Evolutionary conservation across 108 stramenopile species (phyloP).

Genomic region (Stephanodiscus triporus): DNA sequence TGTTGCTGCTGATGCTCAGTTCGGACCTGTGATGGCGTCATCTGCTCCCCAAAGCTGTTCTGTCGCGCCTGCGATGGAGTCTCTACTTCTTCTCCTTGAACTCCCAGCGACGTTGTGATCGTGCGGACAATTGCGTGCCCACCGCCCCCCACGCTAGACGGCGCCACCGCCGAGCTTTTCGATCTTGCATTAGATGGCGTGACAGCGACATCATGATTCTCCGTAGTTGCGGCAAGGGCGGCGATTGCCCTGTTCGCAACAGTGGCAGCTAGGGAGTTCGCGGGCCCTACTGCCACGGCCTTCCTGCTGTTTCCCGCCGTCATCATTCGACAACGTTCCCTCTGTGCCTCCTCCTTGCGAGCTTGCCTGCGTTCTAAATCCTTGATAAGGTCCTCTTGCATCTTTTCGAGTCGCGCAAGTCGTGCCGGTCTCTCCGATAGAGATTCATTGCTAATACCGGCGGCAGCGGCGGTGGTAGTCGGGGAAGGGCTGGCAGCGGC

Average conservation of each 20-base stretch:
- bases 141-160: not conserved
- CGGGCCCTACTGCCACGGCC: not conserved
- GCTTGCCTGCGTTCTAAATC: constrained; percentile 37
- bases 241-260: not conserved
- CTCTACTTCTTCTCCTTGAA: not conserved
- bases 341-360: constrained; percentile 42
- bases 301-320: not conserved
- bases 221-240: not conserved
- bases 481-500: not conserved
- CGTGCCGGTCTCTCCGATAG: constrained; percentile 29
- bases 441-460: not conserved
- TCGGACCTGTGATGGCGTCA: not conserved
- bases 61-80: constrained; percentile 1
- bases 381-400: constrained; percentile 40
- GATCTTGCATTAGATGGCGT: not conserved
- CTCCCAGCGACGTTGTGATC: not conserved
- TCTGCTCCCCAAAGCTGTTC: not conserved
- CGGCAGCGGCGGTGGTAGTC: not conserved
- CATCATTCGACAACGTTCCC: constrained; percentile 5
- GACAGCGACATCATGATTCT: not conserved
- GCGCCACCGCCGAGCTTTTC: not conserved
- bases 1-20: not conserved
- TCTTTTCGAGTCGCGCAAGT: constrained; percentile 40
- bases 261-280: not conserved
- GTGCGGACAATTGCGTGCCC: not conserved